Conservation (phyloP, 371 early-diverging fungal genomes). For the Furculomyces boomerangus region DNA sequence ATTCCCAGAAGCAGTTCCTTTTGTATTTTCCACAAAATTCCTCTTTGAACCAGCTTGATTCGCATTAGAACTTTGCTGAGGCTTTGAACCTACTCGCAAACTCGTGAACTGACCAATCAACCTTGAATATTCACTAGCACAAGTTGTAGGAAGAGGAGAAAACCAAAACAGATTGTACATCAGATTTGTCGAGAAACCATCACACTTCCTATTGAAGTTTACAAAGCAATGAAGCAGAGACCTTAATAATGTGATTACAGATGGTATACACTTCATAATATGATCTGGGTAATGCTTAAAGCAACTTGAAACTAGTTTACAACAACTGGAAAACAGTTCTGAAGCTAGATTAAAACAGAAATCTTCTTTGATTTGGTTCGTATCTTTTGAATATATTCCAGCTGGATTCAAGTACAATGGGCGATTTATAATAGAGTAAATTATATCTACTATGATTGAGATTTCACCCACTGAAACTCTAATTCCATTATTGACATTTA, state of each 20-base stretch:
- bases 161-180: slow-evolving; percentile 1
- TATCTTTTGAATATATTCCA: background rate
- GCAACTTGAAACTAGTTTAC: background rate
- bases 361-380: background rate
- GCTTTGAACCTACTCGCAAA: background rate
- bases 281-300: slow-evolving; percentile 5
- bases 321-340: background rate
- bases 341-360: background rate
- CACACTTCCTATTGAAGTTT: background rate
- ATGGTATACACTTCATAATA: slow-evolving; percentile 9
- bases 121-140: slow-evolving; percentile 17
- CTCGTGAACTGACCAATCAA: slow-evolving; percentile 11
- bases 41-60: background rate
- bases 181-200: background rate
- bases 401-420: background rate
- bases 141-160: slow-evolving; percentile 12
- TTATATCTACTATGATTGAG: background rate
- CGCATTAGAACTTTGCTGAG: background rate
- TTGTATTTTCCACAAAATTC: slow-evolving; percentile 1
- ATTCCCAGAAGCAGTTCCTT: slow-evolving; percentile 13
- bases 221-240: slow-evolving; percentile 18
- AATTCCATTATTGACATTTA: background rate
- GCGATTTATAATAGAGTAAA: background rate
- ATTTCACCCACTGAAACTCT: background rate
- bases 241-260: slow-evolving; percentile 8